phyloP scores from a whole-genome alignment of 306 rosid species.

The Cajanus cajan region DNA sequence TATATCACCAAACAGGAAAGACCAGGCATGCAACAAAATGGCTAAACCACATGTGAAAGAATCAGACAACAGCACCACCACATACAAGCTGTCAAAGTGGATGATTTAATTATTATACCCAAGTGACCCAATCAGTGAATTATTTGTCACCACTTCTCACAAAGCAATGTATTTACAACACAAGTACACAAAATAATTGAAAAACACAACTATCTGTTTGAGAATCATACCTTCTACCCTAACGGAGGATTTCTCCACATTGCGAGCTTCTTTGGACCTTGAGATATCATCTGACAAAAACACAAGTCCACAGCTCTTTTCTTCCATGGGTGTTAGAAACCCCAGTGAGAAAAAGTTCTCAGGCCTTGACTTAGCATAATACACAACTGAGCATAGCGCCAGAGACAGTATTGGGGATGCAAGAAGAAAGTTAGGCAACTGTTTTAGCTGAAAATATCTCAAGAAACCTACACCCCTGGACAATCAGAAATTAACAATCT shows the following conservation, averaged over 20 bases:
- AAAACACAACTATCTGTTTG: conserved; percentile 18
- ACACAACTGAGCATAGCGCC: conserved; percentile 64
- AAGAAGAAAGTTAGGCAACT: conserved; percentile 86
- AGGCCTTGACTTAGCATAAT: conserved; percentile 79
- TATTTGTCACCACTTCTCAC: not conserved
- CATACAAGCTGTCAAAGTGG: conserved; percentile 10
- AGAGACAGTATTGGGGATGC: conserved; percentile 81
- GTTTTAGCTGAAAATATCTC: conserved; percentile 78
- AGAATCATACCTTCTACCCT: conserved; percentile 49
- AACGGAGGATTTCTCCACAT: conserved; percentile 40
- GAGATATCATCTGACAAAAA: conserved; percentile 34
- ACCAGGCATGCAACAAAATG: conserved; percentile 1
- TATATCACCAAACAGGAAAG: conserved; percentile 3
- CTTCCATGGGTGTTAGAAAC: conserved; percentile 55
- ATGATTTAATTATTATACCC: conserved; percentile 3
- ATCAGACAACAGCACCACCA: not conserved
- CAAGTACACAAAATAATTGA: conserved; percentile 10
- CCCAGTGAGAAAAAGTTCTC: conserved; percentile 66
- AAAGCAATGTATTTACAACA: conserved; percentile 12
- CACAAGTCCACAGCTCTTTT: conserved; percentile 50
- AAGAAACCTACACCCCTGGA: conserved; percentile 94
- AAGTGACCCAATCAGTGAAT: not conserved
- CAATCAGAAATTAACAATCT: conserved; percentile 28
- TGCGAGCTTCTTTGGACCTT: conserved; percentile 36
- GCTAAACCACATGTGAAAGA: not conserved